Base-by-base conservation (phyloP, 2,329 filamentous ascomycete species). In the Botryotinia calthae region DNA sequence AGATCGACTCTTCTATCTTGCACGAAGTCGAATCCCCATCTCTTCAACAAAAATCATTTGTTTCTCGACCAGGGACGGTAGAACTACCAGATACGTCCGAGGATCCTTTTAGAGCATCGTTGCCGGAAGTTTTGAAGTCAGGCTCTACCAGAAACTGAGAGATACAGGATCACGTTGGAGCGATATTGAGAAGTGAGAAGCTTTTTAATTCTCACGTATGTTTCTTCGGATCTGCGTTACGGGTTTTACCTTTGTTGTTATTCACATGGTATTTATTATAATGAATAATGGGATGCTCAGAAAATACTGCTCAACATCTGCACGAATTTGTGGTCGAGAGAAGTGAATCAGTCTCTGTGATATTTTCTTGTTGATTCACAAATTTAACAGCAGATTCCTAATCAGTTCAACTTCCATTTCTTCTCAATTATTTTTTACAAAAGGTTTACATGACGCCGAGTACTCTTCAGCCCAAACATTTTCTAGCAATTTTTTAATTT, bases 31-130 rank as follows among this genome's bases (percentile, higher is more conserved):
- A 67, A 40, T 72, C 70, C 2, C 62, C 62, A 3, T 42, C 37
- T 4, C 22, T 46, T 9, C 37, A 34, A 37, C 59, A 71, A 54
- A 25, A 28, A 25, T 25, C 37, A 4, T 42, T 67, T 37, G 5
- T 9, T n/a, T 9, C 61, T 59, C 65, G 34, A 56, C 34, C 48
- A 56, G 37, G 51, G 22, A 28, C 40, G 34, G 61, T 10, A 22
- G 70, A 59, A 31, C 25, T 72, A 51, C 70, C 70, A 14, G 70
- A 67, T 48, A 67, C 51, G 14, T 65, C 70, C 1, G 42, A 34
- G 37, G 25, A 42, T 42, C 7, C n/a, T 31, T 31, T 20, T 10
- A 5, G 48, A 18, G 8, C 65, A 56, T 56, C 65, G 8, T 20
- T 42, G 1, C 25, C n/a, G 18, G 34, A 42, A 28, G 9, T 12